Conservation (phyloP, 2,329 filamentous ascomycete genomes). For the Zasmidium citrigriseum region DNA sequence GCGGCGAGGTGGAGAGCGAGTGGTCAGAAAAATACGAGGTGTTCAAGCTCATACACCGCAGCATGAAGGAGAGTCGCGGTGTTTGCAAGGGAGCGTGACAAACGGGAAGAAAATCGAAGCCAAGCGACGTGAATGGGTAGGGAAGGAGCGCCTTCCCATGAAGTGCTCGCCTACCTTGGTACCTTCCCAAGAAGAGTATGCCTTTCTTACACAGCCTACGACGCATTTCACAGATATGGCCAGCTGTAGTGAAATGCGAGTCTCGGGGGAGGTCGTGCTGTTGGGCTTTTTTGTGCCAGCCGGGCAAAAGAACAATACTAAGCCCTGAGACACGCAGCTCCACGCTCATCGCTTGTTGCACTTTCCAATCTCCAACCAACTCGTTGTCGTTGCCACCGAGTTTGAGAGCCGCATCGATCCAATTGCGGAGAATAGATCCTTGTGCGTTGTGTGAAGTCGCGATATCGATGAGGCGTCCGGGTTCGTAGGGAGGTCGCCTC, state of each 20-base stretch:
- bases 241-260: not conserved
- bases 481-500: not conserved
- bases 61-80: not conserved
- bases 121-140: not conserved
- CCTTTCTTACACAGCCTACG: too few species aligned
- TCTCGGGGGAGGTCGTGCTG: not conserved
- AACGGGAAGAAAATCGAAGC: not conserved
- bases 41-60: not conserved
- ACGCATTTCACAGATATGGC: not conserved
- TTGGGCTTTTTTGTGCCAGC: not conserved
- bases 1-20: not conserved
- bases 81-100: not conserved
- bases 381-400: not conserved
- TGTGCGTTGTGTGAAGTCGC: not conserved
- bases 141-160: not conserved
- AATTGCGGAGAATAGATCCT: not conserved
- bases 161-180: too few species aligned
- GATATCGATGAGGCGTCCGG: not conserved
- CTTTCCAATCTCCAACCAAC: not conserved
- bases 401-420: not conserved
- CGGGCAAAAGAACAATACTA: constrained; percentile 2
- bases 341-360: not conserved
- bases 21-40: not conserved
- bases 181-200: too few species aligned
- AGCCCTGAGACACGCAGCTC: constrained; percentile 1